Conservation (phyloP, 768 basidiomycete species). For the Kwoniella europaea region DNA sequence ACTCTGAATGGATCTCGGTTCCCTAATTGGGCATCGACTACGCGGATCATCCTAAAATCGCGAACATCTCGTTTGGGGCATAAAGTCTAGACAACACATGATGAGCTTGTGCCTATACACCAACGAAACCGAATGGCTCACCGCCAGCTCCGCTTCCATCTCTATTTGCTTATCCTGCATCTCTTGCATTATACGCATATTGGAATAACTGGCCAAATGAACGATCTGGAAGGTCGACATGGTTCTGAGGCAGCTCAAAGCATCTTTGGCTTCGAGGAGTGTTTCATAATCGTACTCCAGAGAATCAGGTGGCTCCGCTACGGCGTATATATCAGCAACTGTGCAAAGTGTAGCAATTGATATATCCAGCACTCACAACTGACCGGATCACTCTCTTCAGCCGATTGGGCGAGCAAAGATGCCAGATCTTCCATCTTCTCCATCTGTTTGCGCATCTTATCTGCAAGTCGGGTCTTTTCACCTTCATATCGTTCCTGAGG, state of each 20-base stretch:
- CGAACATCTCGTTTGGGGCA: slow-evolving; percentile 78
- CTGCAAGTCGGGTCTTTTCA: slow-evolving; percentile 67
- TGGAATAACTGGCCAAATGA: slow-evolving; percentile 42
- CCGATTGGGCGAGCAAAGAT: slow-evolving; percentile 65
- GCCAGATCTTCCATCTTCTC: slow-evolving; percentile 66
- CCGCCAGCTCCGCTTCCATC: slow-evolving; percentile 75
- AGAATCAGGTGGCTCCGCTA: slow-evolving; percentile 56
- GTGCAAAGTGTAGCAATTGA: not conserved
- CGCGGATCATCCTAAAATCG: slow-evolving; percentile 73
- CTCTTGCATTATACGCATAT: slow-evolving; percentile 28
- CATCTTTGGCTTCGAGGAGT: slow-evolving; percentile 67
- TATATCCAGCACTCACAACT: slow-evolving; percentile 36
- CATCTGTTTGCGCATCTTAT: slow-evolving; percentile 66
- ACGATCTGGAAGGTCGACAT: slow-evolving; percentile 55
- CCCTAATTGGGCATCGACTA: slow-evolving; percentile 65
- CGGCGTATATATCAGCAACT: not conserved
- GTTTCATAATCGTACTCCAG: slow-evolving; percentile 67
- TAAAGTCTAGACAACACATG: slow-evolving; percentile 57
- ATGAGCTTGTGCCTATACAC: not conserved
- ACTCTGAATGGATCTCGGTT: slow-evolving; percentile 64
- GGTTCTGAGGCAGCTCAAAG: slow-evolving; percentile 61
- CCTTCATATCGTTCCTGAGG: slow-evolving; percentile 66
- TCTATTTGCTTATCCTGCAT: slow-evolving; percentile 62
- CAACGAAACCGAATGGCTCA: slow-evolving; percentile 54
- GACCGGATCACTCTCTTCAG: slow-evolving; percentile 59